Base-by-base conservation (phyloP, 306 rosid genomes). In the Nissolia schottii region DNA sequence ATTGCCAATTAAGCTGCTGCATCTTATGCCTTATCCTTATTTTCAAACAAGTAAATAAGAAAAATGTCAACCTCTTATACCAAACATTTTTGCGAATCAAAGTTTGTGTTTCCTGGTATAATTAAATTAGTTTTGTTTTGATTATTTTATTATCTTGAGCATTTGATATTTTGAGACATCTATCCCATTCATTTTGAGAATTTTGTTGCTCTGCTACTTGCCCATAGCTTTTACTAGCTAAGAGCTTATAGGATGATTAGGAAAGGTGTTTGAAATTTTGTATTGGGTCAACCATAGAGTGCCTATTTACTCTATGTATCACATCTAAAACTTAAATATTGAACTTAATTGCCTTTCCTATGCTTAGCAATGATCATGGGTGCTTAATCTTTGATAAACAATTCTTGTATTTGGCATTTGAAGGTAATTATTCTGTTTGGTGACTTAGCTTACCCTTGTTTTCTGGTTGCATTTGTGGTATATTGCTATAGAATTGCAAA, bases 381-480 rank as follows among this genome's bases (percentile, higher is more conserved):
- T 16, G 31, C 13, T 32, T 38, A 25, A 24, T 63, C 46, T 28
- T 74, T 58, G 18, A 15, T 29, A 66, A 38, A 23, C 19, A 18
- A 15, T 59, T 49, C 40, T 74, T 31, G n/a, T 49, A 56, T 56
- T n/a, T 58, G 41, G 67, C 49, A 20, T 48, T 60, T 40, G 43
- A 40, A 40, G 43, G 37, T 75, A n/a, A 53, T 55, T 49, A 9
- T 64, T 31, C 6, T 53, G 31, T 78, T 67, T 58, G 53, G 53
- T 78, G 67, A 68, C 19, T 38, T 69, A 50, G 61, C 53, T 65
- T 58, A 49, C 59, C 58, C 50, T 50, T 18, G 0, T 74, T 68
- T 63, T 45, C n/a, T 38, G 48, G 22, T 54, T 35, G 57, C 49
- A 48, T 68, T 67, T 45, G 13, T 62, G 64, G 34, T 67, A 8